Percentiles rank a stretch among this genome's conserved stretches.
Evolutionary conservation across 2,329 filamentous ascomycete genomes (phyloP).

Genomic region (Graphium sp.): DNA sequence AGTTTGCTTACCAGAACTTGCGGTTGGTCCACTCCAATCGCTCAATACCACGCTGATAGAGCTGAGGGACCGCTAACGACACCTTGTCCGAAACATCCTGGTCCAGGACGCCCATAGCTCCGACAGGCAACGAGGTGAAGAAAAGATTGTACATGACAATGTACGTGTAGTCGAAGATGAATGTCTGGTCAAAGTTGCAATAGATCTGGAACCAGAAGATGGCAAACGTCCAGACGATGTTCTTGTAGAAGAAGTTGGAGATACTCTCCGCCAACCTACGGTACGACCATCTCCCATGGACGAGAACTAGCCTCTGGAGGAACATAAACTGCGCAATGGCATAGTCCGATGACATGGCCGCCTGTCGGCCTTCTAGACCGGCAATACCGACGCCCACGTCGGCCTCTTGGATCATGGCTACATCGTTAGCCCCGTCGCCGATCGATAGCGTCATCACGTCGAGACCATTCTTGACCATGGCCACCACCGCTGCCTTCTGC

Average conservation of each 20-base stretch:
- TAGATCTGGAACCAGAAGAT: slow-evolving; percentile 98
- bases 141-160: slow-evolving; percentile 93
- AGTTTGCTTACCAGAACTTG: slow-evolving; percentile 94
- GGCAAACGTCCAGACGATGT: slow-evolving; percentile 91
- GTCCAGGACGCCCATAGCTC: slow-evolving; percentile 90
- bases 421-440: slow-evolving; percentile 87
- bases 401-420: slow-evolving; percentile 95
- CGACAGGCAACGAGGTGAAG: slow-evolving; percentile 89
- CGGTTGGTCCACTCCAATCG: slow-evolving; percentile 87
- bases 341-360: slow-evolving; percentile 92
- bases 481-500: slow-evolving; percentile 93
- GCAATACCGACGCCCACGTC: slow-evolving; percentile 95
- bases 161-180: slow-evolving; percentile 95
- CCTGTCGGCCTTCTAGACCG: slow-evolving; percentile 80
- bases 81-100: slow-evolving; percentile 93
- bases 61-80: slow-evolving; percentile 82
- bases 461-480: slow-evolving; percentile 85
- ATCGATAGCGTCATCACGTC: slow-evolving; percentile 94
- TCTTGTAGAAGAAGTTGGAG: slow-evolving; percentile 99
- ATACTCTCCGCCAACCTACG: slow-evolving; percentile 81
- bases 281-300: slow-evolving; percentile 95
- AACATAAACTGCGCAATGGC: slow-evolving; percentile 90
- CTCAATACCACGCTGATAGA: slow-evolving; percentile 92
- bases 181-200: slow-evolving; percentile 90
- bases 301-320: slow-evolving; percentile 67